Evolutionary conservation across 768 basidiomycete genomes (phyloP), one percentile per base, ranked within the genome.

Genomic region (Mycena capillaripes): DNA sequence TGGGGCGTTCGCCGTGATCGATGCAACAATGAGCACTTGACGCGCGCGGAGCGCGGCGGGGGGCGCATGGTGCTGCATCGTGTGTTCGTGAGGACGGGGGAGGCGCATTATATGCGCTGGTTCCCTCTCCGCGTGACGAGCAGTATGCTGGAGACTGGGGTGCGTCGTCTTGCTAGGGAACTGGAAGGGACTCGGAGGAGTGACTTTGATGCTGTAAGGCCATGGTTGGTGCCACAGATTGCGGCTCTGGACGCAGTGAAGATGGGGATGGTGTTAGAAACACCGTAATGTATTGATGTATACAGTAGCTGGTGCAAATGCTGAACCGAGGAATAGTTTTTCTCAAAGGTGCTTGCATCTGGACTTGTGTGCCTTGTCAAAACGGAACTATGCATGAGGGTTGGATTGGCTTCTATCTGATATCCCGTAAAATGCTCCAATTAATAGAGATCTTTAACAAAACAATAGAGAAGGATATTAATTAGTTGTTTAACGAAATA

Each of bases 1-100:
- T 57, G 65, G 65, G 55, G 55, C 40, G 30, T 57, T 46, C 55
- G 42, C 12, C 6, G 23, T 34, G 55, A 66, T 32, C 55, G 17
- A 23, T 66, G 32, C 65, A 66, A 57, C 42, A 48, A 23, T 12
- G 40, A 48, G 17, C 55, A 66, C 16, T 21, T 66, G 40, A 25
- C 10, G 30, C 65, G 65, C 40, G 55, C 55, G 21, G 40, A 30
- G 29, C 65, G 27, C 40, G 30, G 55, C 42, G 65, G 53, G 7
- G 55, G 65, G 55, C 65, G 65, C 23, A 17, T 66, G 40, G 23
- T 38, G 3, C 55, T 66, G 55, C 65, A 66, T 30, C 65, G 65
- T 25, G 65, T 36, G 32, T 57, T 57, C 19, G 16, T 46, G 6
- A 66, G 52, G 42, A 32, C 30, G 14, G 65, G 52, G 2, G 65